Evolutionary conservation across 73 alveolate species (phyloP).

Genomic region (Tetrahymena elliotti): DNA sequence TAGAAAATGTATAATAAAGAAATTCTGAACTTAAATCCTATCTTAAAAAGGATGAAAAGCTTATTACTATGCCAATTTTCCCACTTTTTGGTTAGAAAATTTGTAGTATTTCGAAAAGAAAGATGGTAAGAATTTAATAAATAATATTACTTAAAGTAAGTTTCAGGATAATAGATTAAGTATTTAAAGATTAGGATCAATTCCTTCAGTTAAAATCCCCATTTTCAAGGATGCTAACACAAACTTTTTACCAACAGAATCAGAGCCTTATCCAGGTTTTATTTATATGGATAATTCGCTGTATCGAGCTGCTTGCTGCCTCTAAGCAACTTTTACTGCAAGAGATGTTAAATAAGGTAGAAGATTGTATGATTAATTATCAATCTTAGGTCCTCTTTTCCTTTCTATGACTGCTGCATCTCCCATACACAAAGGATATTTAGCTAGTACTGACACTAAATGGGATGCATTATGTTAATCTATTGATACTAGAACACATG

Average conservation of each 20-base stretch:
- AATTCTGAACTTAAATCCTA: not conserved
- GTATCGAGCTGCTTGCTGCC: conserved; percentile 58
- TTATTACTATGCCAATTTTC: not conserved
- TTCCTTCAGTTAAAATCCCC: conserved; percentile 78
- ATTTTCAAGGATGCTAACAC: conserved; percentile 78
- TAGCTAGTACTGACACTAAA: conserved; percentile 77
- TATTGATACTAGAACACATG: conserved; percentile 88
- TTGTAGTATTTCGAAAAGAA: not conserved
- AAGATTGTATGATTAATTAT: conserved; percentile 55
- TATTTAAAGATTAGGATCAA: conserved; percentile 74
- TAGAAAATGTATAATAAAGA: not conserved
- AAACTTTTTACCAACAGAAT: conserved; percentile 22
- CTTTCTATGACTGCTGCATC: conserved; percentile 67
- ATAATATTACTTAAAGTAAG: conserved; percentile 49
- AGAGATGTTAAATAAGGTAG: conserved; percentile 53
- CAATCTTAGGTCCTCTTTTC: conserved; percentile 57
- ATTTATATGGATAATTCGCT: conserved; percentile 71
- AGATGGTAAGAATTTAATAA: not conserved
- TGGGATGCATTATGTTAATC: conserved; percentile 80
- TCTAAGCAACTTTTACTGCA: conserved; percentile 51
- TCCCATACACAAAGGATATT: conserved; percentile 59
- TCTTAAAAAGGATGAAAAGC: not conserved
- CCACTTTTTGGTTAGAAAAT: not conserved
- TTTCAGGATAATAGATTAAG: conserved; percentile 67
- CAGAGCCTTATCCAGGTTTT: conserved; percentile 60